A percentile compares a stretch with the other conserved stretches of the same genome.
phyloP scores from a whole-genome alignment of 2,329 filamentous ascomycete species.

The Pyrenophora tritici-repentis region DNA sequence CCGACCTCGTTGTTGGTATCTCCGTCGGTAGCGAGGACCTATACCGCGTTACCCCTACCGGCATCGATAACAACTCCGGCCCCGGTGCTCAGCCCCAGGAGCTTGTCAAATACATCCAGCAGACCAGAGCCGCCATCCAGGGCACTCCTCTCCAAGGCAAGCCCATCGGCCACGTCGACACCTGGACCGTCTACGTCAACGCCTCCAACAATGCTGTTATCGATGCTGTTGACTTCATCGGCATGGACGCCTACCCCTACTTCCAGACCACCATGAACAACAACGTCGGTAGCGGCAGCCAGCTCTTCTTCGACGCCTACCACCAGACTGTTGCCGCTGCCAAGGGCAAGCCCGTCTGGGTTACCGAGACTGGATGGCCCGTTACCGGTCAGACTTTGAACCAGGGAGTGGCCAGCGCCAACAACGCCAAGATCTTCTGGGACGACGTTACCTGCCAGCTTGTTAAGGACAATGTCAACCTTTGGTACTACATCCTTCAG shows the following conservation, averaged over 20 bases:
- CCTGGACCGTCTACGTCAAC: slow-evolving; percentile 76
- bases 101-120: slow-evolving; percentile 71
- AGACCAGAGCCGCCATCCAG: slow-evolving; percentile 67
- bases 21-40: slow-evolving; percentile 84
- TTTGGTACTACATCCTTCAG: slow-evolving; percentile 77
- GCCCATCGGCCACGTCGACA: slow-evolving; percentile 83
- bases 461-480: slow-evolving; percentile 61
- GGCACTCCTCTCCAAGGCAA: slow-evolving; percentile 63
- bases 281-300: slow-evolving; percentile 65
- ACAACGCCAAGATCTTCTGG: slow-evolving; percentile 82
- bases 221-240: slow-evolving; percentile 74
- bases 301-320: slow-evolving; percentile 71
- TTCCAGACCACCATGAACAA: slow-evolving; percentile 67
- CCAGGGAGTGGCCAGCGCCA: slow-evolving; percentile 63
- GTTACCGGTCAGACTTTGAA: slow-evolving; percentile 69
- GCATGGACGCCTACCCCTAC: slow-evolving; percentile 84
- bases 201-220: slow-evolving; percentile 72
- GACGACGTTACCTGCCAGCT: slow-evolving; percentile 73
- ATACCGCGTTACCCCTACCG: slow-evolving; percentile 66
- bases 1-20: slow-evolving; percentile 74
- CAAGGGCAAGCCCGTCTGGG: slow-evolving; percentile 75
- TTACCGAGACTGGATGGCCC: slow-evolving; percentile 90
- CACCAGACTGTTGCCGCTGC: slow-evolving; percentile 63
- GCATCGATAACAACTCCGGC: slow-evolving; percentile 65
- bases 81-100: slow-evolving; percentile 66